Base-by-base conservation (phyloP, 2,329 filamentous ascomycete species). In the Fusarium penzigii region DNA sequence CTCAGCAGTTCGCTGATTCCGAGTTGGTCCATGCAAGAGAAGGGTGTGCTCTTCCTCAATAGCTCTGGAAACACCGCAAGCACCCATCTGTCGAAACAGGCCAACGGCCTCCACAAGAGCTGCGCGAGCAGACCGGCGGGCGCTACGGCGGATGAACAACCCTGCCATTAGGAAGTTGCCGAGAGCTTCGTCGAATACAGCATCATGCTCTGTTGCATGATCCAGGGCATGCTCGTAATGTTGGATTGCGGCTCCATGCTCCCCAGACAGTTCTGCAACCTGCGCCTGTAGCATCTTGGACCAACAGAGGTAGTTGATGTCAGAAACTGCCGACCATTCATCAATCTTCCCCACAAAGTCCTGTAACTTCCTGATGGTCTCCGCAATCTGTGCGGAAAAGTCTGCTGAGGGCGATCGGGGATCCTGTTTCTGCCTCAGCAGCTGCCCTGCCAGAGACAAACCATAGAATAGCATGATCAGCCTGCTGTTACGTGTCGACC, bases 151-250 rank as follows among this genome's bases (percentile, higher is more conserved):
- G 48, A 89, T 76, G 55, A 91, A 83, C 65, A 85, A 86, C 10
- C 87, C 87, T 2, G 85, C 88, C 74, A 92, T 87, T 29, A 92
- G 75, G 65, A 90, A 89, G 64, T 88, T 87, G 14, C 84, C 83
- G 2, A 91, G 75, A 0, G 86, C 89, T 67, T 92, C 87, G 54
- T 92, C 89, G 45, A 91, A 81, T 3, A 80, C 65, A 56, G 89
- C 87, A 41, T 79, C 78, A 60, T 90, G 79, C 49, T 88, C 78
- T 17, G 88, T 78, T 12, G 86, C 83, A 63, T 92, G 88, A 61
- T 92, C 88, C 51, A 92, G 72, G 7, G 86, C 84, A 55, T 83
- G 78, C 66, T 93, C 89, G 63, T 90, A 92, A 42, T 80, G 74
- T 20, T 74, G 74, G 34, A 92, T 76, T 8, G 87, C 84, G 3